Evolutionary conservation across 2,329 filamentous ascomycete genomes (phyloP).

Genomic region (Fusarium cyanostomum): DNA sequence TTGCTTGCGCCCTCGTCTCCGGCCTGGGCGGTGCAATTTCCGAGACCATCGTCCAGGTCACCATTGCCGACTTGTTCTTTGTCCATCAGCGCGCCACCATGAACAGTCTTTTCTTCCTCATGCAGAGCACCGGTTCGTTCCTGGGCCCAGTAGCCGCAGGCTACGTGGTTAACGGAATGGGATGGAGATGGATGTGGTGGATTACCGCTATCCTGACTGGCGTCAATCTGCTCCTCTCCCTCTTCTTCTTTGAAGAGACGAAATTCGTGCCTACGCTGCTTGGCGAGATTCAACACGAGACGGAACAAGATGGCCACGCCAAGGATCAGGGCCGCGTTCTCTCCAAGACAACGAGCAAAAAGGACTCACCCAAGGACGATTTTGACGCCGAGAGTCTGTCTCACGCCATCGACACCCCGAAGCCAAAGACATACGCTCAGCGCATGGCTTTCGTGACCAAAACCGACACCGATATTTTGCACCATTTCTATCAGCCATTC

Average conservation of each 20-base stretch:
- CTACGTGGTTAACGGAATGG: constrained; percentile 34
- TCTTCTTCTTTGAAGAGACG: constrained; percentile 50
- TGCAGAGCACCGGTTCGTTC: constrained; percentile 42
- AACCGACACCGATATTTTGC: not conserved
- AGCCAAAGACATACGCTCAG: constrained; percentile 7
- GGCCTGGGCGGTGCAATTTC: constrained; percentile 51
- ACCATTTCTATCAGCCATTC: constrained; percentile 11
- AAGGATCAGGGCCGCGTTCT: not conserved
- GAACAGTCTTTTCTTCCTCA: constrained; percentile 49
- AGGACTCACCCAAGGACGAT: not conserved
- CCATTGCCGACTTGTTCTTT: constrained; percentile 48
- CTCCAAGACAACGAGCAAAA: not conserved
- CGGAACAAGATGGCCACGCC: not conserved
- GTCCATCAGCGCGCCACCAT: constrained; percentile 50
- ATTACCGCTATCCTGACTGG: constrained; percentile 38
- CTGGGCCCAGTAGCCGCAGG: constrained; percentile 46
- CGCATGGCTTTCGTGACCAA: constrained; percentile 2
- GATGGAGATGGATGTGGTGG: constrained; percentile 53
- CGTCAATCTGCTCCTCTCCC: constrained; percentile 13
- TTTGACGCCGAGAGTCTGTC: not conserved
- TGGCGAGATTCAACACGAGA: not conserved
- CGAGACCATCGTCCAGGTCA: constrained; percentile 53
- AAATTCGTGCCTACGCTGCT: not conserved
- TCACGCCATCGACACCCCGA: not conserved
- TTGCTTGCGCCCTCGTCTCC: constrained; percentile 51